Base-by-base conservation (phyloP, 495 filamentous ascomycete species). In the Aspergillus sparsus region DNA sequence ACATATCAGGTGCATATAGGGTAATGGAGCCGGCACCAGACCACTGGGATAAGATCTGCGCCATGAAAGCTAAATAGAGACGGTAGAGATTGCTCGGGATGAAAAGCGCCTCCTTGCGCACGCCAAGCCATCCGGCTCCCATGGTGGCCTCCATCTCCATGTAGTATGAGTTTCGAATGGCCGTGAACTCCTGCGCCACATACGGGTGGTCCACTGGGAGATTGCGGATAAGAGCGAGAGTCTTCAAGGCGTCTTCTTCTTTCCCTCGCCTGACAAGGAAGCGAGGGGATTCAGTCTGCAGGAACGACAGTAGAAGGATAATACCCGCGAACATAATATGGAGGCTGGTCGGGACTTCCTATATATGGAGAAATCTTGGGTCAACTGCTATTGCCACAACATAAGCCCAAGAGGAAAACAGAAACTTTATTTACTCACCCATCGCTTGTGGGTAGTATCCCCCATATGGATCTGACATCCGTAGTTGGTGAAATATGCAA, bases 241-340 rank as follows among this genome's bases (percentile, higher is more conserved):
- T 76, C 5, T 54, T 15, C 15, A 80, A 52, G 2, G 89, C 89
- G 50, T 84, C 66, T 13, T 86, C 82, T 21, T 80, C 68, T 49
- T 82, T 75, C 36, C 80, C 79, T 16, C 76, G 70, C 69, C 83
- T 86, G 69, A 88, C 74, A 47, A 78, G 82, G 63, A 78, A 88
- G 55, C 85, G 81, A 9, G 85, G 86, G 6, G 86, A 87, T 66
- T 91, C 87, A 55, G 80, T 79, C 41, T 87, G 82, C 52, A 87
- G 74, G 67, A 90, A 84, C 4, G 83, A 83, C 34, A 89, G 76
- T 53, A 82, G 55, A 62, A 87, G 80, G 67, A 91, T 87, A 18
- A 91, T 70, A 0, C 83, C 80, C 6, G 87, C 85, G 64, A 91
- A 90, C 33, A 90, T 88, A 71, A 92, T 82, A 58, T 92, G 88